Evolutionary conservation across 139 green algal genomes (phyloP), one percentile per base, ranked within the genome.

Genomic region (Axilococcus clingmanii): DNA sequence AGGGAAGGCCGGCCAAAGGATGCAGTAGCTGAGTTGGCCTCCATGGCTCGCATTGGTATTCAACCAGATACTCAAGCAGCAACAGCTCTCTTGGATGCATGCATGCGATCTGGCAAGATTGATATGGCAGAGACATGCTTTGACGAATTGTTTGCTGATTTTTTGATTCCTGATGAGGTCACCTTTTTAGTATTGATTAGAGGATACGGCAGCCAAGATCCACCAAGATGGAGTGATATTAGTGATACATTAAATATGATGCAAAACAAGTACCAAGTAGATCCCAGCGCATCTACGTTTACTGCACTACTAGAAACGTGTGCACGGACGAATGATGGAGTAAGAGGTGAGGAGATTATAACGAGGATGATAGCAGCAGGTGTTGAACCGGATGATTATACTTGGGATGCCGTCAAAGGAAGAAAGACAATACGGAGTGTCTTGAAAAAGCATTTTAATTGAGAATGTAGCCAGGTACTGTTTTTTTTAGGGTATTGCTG

Each of bases 261-360:
- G 85, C 63, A 76, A 16, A 44, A 49, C 12, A 69, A 76, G 41
- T 79, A 78, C 41, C 55, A 20, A 79, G 58, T 37, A 27, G 20
- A 17, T 20, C 24, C 57, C 29, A 0, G 24, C 56, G 49, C 71
- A 82, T 76, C 63, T 2, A 76, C 68, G 9, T 91, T 79, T 76
- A 94, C 90, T 58, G 68, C 66, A 7, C 51, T 94, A 59, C 70
- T 94, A 30, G 79, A 87, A 42, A 65, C 85, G 11, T 94, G 84
- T 57, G 67, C 59, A 17, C 65, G 62, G 40, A 82, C 69, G 5
- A 80, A 82, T n/a, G 84, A 94, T 55, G 51, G 76, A 19, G 71
- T 81, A 20, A 52, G 84, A 3, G 84, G 76, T 0, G 45, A 72
- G 20, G 80, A 90, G 38, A 64, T 94, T n/a, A 74, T 94, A 42